Percentiles rank a stretch among this genome's conserved stretches.
These are phyloP conservation scores for Amanita jacksonii DNA, from an alignment of 768 basidiomycete species.

Conservation along the genomic window DNA sequence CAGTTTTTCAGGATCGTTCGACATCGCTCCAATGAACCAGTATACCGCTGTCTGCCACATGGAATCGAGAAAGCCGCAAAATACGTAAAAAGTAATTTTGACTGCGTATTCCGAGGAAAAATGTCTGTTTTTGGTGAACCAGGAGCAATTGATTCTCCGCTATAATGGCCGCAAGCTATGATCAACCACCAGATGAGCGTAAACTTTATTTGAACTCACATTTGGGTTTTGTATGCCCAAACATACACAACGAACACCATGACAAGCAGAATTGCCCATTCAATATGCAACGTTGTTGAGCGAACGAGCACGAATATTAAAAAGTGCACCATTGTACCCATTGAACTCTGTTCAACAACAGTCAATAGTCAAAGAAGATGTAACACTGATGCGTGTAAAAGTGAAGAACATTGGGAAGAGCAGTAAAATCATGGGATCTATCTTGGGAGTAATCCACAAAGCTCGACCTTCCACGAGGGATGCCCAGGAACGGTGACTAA, in stretches of 20 bases:
- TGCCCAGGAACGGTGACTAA: slow-evolving; percentile 52
- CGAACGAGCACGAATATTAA: slow-evolving; percentile 70
- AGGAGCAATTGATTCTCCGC: slow-evolving; percentile 33
- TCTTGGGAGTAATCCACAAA: slow-evolving; percentile 61
- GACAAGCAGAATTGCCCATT: slow-evolving; percentile 51
- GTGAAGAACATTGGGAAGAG: slow-evolving; percentile 84
- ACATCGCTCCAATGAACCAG: slow-evolving; percentile 82
- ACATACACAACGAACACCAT: slow-evolving; percentile 63
- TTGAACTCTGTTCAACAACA: slow-evolving; percentile 51
- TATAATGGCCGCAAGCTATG: slow-evolving; percentile 36
- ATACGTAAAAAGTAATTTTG: slow-evolving; percentile 54
- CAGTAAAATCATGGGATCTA: slow-evolving; percentile 62
- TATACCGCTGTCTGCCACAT: slow-evolving; percentile 83
- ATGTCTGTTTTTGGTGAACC: slow-evolving; percentile 47
- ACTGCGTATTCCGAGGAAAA: slow-evolving; percentile 34
- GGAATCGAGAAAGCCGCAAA: slow-evolving; percentile 67
- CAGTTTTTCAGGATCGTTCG: slow-evolving; percentile 70
- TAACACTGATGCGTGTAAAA: too few relatives aligned
- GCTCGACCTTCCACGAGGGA: slow-evolving; percentile 71
- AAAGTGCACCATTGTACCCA: slow-evolving; percentile 66
- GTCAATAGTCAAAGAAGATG: too few relatives aligned
- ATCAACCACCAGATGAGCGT: neutral
- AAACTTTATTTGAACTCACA: slow-evolving; percentile 23
- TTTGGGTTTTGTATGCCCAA: slow-evolving; percentile 75
- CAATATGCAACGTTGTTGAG: slow-evolving; percentile 71